Evolutionary conservation across 2,329 filamentous ascomycete genomes (phyloP), one percentile per base, ranked within the genome.

Genomic region (Alternaria sp.): DNA sequence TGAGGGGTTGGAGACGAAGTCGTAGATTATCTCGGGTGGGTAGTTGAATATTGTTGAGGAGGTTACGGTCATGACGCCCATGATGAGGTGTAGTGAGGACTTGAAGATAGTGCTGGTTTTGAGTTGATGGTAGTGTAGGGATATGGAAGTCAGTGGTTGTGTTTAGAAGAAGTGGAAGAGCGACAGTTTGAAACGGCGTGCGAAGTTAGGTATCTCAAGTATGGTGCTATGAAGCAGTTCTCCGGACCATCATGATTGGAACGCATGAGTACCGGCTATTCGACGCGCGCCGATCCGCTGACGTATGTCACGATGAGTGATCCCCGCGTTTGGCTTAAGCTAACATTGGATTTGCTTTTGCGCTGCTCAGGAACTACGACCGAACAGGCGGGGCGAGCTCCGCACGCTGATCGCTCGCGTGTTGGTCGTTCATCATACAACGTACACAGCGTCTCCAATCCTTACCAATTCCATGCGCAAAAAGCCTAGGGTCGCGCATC

Each of bases 381-480:
- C 36, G 9, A 40, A 40, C 36, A 0, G 36, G 36, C 36, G 15
- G 36, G 36, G 9, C 1, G n/a, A 40, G 36, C 36, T 40, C 36
- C 36, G 36, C 36, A 1, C 36, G n/a, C 36, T n/a, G 36, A 40
- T 40, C 36, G 0, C 10, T 1, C 2, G 15, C 36, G 1, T 17
- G 2, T 10, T 11, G 36, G 32, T n/a, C 32, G 1, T 40, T 0
- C 4, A 17, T 10, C 15, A 3, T 6, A 0, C 4, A 17, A 6
- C 15, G 2, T 6, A 0, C 5, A 17, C 15, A n/a, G 0, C 32
- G 32, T 40, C 8, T 36, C 32, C 1, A 5, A n/a, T 0, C 13
- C 7, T n/a, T 9, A 15, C 7, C 15, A 9, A 40, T n/a, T 0
- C 3, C 0, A 0, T 8, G 32, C 2, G 8, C 15, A 10, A 40